Conservation (phyloP, 176 grass and related monocot species). For the Cenchrus purpureus region DNA sequence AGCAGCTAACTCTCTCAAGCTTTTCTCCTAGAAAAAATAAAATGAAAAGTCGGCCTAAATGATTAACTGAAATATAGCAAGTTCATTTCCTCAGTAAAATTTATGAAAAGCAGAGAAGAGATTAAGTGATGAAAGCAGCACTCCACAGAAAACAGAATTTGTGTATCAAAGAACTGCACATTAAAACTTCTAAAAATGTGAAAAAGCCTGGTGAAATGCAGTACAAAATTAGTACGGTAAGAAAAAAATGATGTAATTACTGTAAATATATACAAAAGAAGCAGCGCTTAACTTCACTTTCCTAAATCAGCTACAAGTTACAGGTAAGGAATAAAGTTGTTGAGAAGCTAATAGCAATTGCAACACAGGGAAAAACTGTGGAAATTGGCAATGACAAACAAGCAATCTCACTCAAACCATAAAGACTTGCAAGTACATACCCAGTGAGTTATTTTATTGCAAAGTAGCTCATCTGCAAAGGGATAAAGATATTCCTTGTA, state of each 20-base stretch:
- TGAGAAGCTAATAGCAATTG: slow-evolving; percentile 29
- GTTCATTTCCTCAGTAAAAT: slow-evolving; percentile 1
- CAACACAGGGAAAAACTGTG: slow-evolving; percentile 32
- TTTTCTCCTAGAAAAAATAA: slow-evolving; percentile 68
- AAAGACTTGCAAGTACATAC: slow-evolving; percentile 47
- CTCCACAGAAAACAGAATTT: not conserved
- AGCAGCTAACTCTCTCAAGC: slow-evolving; percentile 79
- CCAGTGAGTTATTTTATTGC: slow-evolving; percentile 95
- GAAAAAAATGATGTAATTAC: slow-evolving; percentile 13
- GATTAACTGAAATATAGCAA: slow-evolving; percentile 28
- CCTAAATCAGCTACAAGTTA: slow-evolving; percentile 19
- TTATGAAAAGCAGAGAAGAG: slow-evolving; percentile 13
- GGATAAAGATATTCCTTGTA: slow-evolving; percentile 85
- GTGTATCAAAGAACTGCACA: not conserved
- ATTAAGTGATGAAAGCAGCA: slow-evolving; percentile 8
- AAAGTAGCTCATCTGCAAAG: slow-evolving; percentile 84
- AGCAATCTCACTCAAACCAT: slow-evolving; percentile 27
- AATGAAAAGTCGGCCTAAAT: slow-evolving; percentile 40
- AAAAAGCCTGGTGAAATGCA: slow-evolving; percentile 17
- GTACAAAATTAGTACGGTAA: not conserved
- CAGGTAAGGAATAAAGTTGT: slow-evolving; percentile 12
- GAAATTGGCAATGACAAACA: not conserved
- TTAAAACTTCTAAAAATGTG: not conserved
- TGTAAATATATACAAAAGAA: slow-evolving; percentile 16
- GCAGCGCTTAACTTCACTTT: not conserved